Conservation (phyloP, 78 protist genomes). For the Capsaspora owczarzaki region DNA sequence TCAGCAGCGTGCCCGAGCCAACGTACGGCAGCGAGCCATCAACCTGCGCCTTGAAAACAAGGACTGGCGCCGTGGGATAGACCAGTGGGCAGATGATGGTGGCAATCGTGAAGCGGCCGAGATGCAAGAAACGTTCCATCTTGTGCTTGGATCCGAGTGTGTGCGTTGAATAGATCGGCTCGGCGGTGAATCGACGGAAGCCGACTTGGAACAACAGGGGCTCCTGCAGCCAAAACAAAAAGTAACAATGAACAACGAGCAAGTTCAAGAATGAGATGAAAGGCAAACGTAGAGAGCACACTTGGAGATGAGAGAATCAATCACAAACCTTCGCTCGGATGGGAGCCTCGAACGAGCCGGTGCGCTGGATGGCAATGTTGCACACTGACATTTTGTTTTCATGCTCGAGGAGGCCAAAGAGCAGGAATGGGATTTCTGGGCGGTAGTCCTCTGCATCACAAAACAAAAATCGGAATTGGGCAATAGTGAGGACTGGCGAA, state of each 20-base stretch:
- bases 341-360: slow-evolving; percentile 37
- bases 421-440: slow-evolving; percentile 20
- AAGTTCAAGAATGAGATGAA: background rate
- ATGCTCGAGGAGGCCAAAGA: slow-evolving; percentile 57
- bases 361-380: slow-evolving; percentile 58
- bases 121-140: slow-evolving; percentile 58
- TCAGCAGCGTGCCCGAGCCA: slow-evolving; percentile 55
- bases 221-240: background rate
- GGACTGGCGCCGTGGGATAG: slow-evolving; percentile 62
- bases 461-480: no score
- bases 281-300: background rate
- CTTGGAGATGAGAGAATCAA: background rate
- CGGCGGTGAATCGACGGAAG: slow-evolving; percentile 38
- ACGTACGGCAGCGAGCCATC: slow-evolving; percentile 18
- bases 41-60: slow-evolving; percentile 43
- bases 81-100: slow-evolving; percentile 72
- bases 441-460: background rate
- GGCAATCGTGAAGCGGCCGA: slow-evolving; percentile 47
- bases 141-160: slow-evolving; percentile 61
- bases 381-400: slow-evolving; percentile 85
- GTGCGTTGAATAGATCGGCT: slow-evolving; percentile 66
- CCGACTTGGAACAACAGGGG: slow-evolving; percentile 54
- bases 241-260: background rate
- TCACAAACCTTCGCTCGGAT: slow-evolving; percentile 48
- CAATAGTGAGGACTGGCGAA: no score